These are phyloP conservation scores for Chlorella sp. DNA, from an alignment of 139 green algal genomes.

Conservation along the genomic window DNA sequence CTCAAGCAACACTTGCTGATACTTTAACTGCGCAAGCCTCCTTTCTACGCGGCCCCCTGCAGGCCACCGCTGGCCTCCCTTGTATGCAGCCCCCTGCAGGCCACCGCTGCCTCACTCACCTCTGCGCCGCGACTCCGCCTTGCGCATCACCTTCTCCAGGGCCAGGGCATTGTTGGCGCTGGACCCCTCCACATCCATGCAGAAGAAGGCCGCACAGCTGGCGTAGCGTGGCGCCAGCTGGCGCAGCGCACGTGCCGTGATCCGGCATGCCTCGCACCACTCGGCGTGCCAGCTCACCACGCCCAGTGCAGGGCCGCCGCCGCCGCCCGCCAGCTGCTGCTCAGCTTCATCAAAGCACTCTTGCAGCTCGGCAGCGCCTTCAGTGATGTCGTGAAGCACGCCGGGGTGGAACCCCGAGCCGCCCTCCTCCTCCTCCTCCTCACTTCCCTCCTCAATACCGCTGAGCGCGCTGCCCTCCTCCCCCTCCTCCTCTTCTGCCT, in stretches of 20 bases:
- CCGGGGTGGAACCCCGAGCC: constrained; percentile 42
- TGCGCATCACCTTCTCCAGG: constrained; percentile 57
- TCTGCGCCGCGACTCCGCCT: neutral
- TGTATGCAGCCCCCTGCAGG: no score
- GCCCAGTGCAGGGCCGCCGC: neutral
- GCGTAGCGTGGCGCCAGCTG: constrained; percentile 14
- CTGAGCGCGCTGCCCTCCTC: neutral
- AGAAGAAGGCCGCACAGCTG: constrained; percentile 20
- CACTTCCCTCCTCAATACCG: neutral
- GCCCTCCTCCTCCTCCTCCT: constrained; percentile 12
- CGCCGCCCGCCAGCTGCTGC: neutral
- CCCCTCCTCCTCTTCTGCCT: constrained; percentile 1
- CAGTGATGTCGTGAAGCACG: constrained; percentile 45
- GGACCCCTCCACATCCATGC: constrained; percentile 59
- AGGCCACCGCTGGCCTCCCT: no score
- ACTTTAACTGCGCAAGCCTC: no score
- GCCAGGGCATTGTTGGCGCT: constrained; percentile 55
- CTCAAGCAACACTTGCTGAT: no score
- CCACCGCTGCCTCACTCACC: no score
- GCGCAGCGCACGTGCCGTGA: constrained; percentile 25
- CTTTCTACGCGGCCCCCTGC: no score
- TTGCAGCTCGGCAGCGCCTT: constrained; percentile 64
- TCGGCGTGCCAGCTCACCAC: constrained; percentile 70
- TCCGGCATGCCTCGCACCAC: constrained; percentile 56
- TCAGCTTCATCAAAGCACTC: constrained; percentile 46